phyloP scores from a whole-genome alignment of 768 basidiomycete species.

The Kwoniella sp. region DNA sequence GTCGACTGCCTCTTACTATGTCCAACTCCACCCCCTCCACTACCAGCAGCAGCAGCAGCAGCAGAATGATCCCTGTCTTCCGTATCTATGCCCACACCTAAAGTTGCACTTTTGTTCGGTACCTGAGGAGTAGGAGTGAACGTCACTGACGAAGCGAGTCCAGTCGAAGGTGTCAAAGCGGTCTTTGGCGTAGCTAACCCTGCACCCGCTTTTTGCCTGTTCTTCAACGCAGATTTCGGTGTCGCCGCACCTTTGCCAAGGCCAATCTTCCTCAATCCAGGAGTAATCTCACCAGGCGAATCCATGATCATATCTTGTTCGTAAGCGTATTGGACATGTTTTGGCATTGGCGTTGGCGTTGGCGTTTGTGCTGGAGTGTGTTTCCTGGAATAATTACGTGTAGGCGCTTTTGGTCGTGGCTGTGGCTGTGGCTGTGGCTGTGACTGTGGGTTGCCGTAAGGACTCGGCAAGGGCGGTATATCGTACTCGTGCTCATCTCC shows the following conservation, averaged over 20 bases:
- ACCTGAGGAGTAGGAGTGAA: no score
- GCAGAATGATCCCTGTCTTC: conserved; percentile 1
- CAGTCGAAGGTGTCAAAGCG: neutral
- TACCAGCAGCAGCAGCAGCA: no score
- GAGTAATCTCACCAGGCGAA: conserved; percentile 14
- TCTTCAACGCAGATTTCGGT: neutral
- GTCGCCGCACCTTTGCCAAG: neutral
- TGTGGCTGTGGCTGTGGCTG: no score
- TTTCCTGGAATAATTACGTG: neutral
- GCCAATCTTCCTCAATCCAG: neutral
- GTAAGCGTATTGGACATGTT: conserved; percentile 10
- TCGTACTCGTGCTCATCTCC: neutral
- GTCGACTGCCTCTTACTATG: conserved; percentile 12
- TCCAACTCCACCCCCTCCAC: no score
- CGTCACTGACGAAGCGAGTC: no score
- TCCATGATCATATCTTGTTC: conserved; percentile 9
- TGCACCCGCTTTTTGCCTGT: neutral
- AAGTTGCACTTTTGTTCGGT: no score
- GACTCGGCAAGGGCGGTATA: neutral
- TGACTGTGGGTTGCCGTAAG: neutral
- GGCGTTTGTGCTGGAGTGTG: neutral
- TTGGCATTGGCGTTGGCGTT: neutral
- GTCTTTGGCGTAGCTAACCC: neutral
- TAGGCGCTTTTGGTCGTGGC: neutral
- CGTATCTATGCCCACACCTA: no score